These are phyloP conservation scores for Torulaspora globosa DNA, from an alignment of 1,139 yeast species.

Conservation along the genomic window DNA sequence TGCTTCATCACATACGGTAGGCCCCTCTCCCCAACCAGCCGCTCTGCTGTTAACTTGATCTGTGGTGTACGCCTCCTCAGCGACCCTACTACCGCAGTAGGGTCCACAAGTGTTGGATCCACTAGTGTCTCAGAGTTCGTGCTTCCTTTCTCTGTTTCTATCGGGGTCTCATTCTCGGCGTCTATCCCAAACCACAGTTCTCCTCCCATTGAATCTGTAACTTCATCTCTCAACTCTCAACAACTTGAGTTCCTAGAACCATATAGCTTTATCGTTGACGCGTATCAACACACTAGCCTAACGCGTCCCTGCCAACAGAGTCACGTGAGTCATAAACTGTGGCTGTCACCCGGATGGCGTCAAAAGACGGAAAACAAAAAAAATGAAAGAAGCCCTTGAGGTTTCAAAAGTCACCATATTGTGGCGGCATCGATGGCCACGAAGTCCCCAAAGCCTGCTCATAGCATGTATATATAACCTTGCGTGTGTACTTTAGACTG, in stretches of 20 bases:
- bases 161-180: background rate
- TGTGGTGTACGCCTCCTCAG: constrained; percentile 23
- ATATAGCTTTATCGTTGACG: too few relatives aligned
- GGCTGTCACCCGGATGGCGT: background rate
- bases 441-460: too few relatives aligned
- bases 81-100: constrained; percentile 19
- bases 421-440: background rate
- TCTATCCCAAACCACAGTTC: constrained; percentile 4
- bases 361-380: background rate
- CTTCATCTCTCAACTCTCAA: background rate
- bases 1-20: constrained; percentile 46
- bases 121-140: background rate
- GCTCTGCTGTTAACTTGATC: constrained; percentile 47
- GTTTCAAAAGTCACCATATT: background rate
- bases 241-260: background rate
- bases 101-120: constrained; percentile 24
- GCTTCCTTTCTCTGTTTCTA: background rate
- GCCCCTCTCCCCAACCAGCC: constrained; percentile 48
- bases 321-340: background rate
- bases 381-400: background rate
- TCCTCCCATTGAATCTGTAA: constrained; percentile 4
- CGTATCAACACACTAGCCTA: background rate
- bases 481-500: background rate
- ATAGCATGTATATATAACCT: background rate
- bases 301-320: background rate